These are phyloP conservation scores for Lecanicillium sp. DNA, from an alignment of 2,329 filamentous ascomycete genomes.

Conservation along the genomic window DNA sequence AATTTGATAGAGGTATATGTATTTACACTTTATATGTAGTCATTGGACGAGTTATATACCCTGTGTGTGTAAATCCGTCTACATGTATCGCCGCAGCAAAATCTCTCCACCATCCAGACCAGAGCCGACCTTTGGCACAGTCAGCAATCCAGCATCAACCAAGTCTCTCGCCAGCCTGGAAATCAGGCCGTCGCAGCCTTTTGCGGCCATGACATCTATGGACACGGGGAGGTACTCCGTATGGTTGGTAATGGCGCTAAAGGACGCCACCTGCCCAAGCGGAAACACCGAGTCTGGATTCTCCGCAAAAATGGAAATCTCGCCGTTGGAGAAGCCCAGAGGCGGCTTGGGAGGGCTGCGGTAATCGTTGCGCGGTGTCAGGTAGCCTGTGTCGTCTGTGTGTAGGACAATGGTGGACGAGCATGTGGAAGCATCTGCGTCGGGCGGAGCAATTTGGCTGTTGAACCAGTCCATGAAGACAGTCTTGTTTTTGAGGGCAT, in stretches of 20 bases:
- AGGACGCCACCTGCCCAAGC: slow-evolving; percentile 25
- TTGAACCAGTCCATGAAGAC: slow-evolving; percentile 37
- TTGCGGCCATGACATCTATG: slow-evolving; percentile 46
- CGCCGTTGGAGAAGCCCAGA: slow-evolving; percentile 31
- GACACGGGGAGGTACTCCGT: slow-evolving; percentile 46
- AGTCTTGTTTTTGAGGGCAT: slow-evolving; percentile 41
- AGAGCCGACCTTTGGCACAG: slow-evolving; percentile 31
- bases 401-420: slow-evolving; percentile 44
- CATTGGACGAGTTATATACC: no score
- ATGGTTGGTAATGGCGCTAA: slow-evolving; percentile 31
- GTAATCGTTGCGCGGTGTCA: slow-evolving; percentile 24
- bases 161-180: slow-evolving; percentile 44
- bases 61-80: no score
- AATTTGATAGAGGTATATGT: no score
- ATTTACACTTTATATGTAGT: no score
- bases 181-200: slow-evolving; percentile 51
- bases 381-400: slow-evolving; percentile 16
- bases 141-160: slow-evolving; percentile 38
- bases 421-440: slow-evolving; percentile 26
- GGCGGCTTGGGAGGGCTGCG: slow-evolving; percentile 33
- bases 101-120: slow-evolving; percentile 15
- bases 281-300: slow-evolving; percentile 31
- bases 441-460: slow-evolving; percentile 31
- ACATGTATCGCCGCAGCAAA: slow-evolving; percentile 2
- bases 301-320: slow-evolving; percentile 23